phyloP scores from a whole-genome alignment of 1,284 basidiomycete species.

The Apiotrichum sp. region DNA sequence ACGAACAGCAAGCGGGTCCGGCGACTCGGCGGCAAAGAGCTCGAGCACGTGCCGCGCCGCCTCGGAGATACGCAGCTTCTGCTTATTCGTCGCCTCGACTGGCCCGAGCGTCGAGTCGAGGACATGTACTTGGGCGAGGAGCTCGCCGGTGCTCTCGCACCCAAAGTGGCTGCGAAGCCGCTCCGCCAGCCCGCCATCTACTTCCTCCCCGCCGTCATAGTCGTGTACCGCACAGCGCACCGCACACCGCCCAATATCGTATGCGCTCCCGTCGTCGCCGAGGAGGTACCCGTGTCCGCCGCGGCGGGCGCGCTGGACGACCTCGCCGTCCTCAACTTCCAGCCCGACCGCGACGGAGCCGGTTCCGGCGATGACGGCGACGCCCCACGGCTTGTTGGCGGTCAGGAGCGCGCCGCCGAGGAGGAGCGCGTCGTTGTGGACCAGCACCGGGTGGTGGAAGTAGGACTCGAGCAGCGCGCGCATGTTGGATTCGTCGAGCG shows the following conservation, averaged over 20 bases:
- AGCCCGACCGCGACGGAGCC: constrained; percentile 30
- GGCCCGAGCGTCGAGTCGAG: constrained; percentile 23
- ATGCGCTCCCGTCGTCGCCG: constrained; percentile 36
- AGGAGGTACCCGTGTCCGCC: constrained; percentile 36
- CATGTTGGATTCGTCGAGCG: constrained; percentile 27
- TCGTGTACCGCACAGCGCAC: constrained; percentile 25
- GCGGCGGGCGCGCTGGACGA: constrained; percentile 23
- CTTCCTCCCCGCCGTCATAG: constrained; percentile 25
- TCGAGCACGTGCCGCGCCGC: constrained; percentile 22
- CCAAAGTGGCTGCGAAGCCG: constrained; percentile 25
- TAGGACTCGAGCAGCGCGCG: constrained; percentile 20
- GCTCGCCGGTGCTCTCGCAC: constrained; percentile 22
- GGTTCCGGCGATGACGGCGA: constrained; percentile 39
- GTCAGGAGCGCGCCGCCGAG: constrained; percentile 31
- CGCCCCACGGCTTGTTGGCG: constrained; percentile 27
- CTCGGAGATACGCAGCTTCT: constrained; percentile 28
- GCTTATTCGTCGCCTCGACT: constrained; percentile 25
- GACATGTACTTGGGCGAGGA: constrained; percentile 31
- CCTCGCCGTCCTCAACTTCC: constrained; percentile 19
- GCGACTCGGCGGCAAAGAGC: constrained; percentile 10
- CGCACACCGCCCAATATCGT: constrained; percentile 31
- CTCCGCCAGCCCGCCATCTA: constrained; percentile 17
- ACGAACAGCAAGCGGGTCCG: constrained; percentile 24
- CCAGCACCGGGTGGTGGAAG: constrained; percentile 17
- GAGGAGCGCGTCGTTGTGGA: constrained; percentile 36